These are phyloP conservation scores for Isabelozyma heimii DNA, from an alignment of 805 yeast genomes.

Conservation along the genomic window DNA sequence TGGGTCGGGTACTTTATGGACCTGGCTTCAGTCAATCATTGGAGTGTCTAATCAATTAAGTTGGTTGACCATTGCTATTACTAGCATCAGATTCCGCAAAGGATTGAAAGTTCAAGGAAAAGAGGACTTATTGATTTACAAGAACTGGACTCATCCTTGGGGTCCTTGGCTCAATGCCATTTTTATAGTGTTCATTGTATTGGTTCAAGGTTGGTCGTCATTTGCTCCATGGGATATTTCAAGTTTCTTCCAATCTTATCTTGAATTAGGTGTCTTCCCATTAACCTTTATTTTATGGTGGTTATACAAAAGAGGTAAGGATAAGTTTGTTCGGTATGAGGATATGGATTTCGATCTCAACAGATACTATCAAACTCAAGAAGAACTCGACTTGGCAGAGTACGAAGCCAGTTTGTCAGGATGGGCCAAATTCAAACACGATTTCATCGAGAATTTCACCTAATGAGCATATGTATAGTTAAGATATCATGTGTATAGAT, in stretches of 20 bases:
- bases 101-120: slow-evolving; percentile 45
- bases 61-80: slow-evolving; percentile 49
- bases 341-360: slow-evolving; percentile 57
- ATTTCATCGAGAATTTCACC: slow-evolving; percentile 24
- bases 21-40: slow-evolving; percentile 51
- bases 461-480: slow-evolving; percentile 5
- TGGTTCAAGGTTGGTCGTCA: slow-evolving; percentile 55
- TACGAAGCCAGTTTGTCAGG: slow-evolving; percentile 40
- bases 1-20: slow-evolving; percentile 53
- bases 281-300: slow-evolving; percentile 42
- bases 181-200: slow-evolving; percentile 40
- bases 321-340: slow-evolving; percentile 37
- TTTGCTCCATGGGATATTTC: slow-evolving; percentile 44
- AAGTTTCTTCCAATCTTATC: slow-evolving; percentile 43
- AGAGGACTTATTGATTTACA: slow-evolving; percentile 38
- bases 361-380: slow-evolving; percentile 47
- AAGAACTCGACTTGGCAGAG: slow-evolving; percentile 42
- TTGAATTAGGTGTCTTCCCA: slow-evolving; percentile 50
- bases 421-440: slow-evolving; percentile 38
- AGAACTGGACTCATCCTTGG: slow-evolving; percentile 51
- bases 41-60: slow-evolving; percentile 53
- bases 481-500: too few species aligned
- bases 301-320: slow-evolving; percentile 34
- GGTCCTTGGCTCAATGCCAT: slow-evolving; percentile 48
- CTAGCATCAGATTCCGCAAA: slow-evolving; percentile 48